Evolutionary conservation across 352 stramenopile genomes (phyloP).

Genomic region (Globisporangium splendens): DNA sequence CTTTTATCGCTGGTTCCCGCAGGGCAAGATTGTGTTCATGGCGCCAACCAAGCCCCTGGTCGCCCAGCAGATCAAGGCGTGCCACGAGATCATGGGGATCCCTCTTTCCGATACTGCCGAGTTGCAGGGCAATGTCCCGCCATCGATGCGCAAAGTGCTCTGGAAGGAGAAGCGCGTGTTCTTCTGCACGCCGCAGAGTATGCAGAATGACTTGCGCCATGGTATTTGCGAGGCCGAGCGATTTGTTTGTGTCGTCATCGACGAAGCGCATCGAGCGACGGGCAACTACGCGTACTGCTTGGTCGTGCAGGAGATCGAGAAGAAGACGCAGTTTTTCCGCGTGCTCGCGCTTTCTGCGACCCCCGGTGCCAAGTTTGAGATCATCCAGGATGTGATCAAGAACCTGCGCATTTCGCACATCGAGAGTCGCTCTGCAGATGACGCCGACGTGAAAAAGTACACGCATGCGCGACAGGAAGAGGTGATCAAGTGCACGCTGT

Average conservation of each 20-base stretch:
- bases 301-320: slow-evolving; percentile 80
- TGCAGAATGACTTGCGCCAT: slow-evolving; percentile 94
- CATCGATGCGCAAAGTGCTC: slow-evolving; percentile 64
- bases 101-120: slow-evolving; percentile 80
- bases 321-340: slow-evolving; percentile 79
- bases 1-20: slow-evolving; percentile 98
- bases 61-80: slow-evolving; percentile 97
- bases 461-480: slow-evolving; percentile 82
- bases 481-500: slow-evolving; percentile 72
- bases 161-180: slow-evolving; percentile 95
- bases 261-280: slow-evolving; percentile 97
- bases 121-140: slow-evolving; percentile 80
- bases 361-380: slow-evolving; percentile 93
- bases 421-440: slow-evolving; percentile 93
- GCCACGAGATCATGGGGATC: slow-evolving; percentile 94
- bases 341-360: slow-evolving; percentile 96
- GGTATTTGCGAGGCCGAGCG: slow-evolving; percentile 67
- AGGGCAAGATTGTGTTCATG: slow-evolving; percentile 95
- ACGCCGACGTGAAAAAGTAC: slow-evolving; percentile 92
- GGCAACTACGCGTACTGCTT: slow-evolving; percentile 96
- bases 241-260: slow-evolving; percentile 96
- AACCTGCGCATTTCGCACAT: slow-evolving; percentile 95
- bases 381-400: slow-evolving; percentile 94
- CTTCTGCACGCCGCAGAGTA: slow-evolving; percentile 98
- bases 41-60: slow-evolving; percentile 98